Evolutionary conservation across 257 asterid genomes (phyloP).

Genomic region (Primulina tabacum): DNA sequence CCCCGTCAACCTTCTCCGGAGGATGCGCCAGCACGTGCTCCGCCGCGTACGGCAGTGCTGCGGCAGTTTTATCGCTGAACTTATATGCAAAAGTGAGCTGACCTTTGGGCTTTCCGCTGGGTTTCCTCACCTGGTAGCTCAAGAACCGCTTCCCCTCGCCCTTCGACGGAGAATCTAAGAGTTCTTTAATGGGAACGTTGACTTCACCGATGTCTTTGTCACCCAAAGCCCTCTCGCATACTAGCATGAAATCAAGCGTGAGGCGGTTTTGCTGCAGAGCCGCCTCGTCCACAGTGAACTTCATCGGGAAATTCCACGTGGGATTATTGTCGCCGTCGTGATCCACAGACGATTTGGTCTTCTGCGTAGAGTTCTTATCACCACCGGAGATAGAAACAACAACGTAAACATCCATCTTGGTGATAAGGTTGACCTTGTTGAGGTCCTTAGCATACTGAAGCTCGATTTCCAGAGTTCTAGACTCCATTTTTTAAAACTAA

Average conservation of each 20-base stretch:
- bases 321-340: slow-evolving; percentile 51
- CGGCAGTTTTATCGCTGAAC: slow-evolving; percentile 39
- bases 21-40: slow-evolving; percentile 11
- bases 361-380: slow-evolving; percentile 23
- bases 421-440: slow-evolving; percentile 41
- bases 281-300: slow-evolving; percentile 57
- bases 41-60: slow-evolving; percentile 26
- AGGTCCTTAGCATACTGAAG: slow-evolving; percentile 38
- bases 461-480: slow-evolving; percentile 33
- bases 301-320: slow-evolving; percentile 60
- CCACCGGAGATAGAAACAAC: slow-evolving; percentile 36
- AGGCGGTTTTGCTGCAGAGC: slow-evolving; percentile 58
- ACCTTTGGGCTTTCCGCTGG: slow-evolving; percentile 74
- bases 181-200: slow-evolving; percentile 60
- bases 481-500: slow-evolving; percentile 34
- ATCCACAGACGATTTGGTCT: slow-evolving; percentile 30
- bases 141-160: slow-evolving; percentile 42
- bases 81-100: slow-evolving; percentile 58
- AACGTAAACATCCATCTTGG: slow-evolving; percentile 46
- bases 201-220: slow-evolving; percentile 69
- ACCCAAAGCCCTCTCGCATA: slow-evolving; percentile 55
- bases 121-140: slow-evolving; percentile 76
- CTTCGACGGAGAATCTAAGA: slow-evolving; percentile 40
- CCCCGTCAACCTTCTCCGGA: not conserved
- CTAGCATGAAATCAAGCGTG: slow-evolving; percentile 45